phyloP scores from a whole-genome alignment of 2,329 filamentous ascomycete genomes.

The Cladophialophora immunda region DNA sequence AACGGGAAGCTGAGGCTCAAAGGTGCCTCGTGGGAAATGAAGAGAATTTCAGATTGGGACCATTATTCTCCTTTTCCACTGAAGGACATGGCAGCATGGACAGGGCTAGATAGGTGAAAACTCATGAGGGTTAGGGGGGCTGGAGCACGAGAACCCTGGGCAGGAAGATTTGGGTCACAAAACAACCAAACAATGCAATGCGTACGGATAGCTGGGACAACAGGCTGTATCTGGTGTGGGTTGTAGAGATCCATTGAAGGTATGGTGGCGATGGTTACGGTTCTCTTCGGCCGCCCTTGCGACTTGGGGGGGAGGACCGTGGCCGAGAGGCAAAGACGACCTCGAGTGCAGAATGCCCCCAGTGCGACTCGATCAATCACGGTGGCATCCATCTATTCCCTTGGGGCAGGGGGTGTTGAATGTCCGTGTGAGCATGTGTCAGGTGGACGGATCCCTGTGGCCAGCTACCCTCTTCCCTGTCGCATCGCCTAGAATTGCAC shows the following conservation, averaged over 20 bases:
- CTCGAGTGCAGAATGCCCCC: not conserved
- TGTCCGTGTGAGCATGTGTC: slow-evolving; percentile 3
- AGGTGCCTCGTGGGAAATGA: not conserved
- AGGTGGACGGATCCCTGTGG: not conserved
- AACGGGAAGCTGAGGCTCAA: slow-evolving; percentile 5
- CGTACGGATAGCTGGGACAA: slow-evolving; percentile 24
- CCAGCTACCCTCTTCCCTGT: not conserved
- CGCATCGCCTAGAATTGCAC: slow-evolving; percentile 6
- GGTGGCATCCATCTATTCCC: not conserved
- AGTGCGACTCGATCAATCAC: slow-evolving; percentile 4
- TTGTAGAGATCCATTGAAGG: slow-evolving; percentile 18
- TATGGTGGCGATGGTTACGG: slow-evolving; percentile 7
- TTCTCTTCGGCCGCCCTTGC: not conserved
- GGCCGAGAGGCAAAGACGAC: not conserved
- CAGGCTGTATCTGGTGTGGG: slow-evolving; percentile 13
- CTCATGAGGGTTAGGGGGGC: not conserved
- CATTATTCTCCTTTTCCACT: slow-evolving; percentile 8
- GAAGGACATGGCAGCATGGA: not conserved
- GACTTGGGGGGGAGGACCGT: not conserved
- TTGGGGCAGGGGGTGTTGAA: not conserved
- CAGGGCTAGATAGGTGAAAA: slow-evolving; percentile 17
- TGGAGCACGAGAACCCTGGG: slow-evolving; percentile 13
- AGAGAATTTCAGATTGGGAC: slow-evolving; percentile 16
- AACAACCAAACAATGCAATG: slow-evolving; percentile 22
- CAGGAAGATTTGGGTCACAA: slow-evolving; percentile 12